Evolutionary conservation across 2,329 filamentous ascomycete genomes (phyloP).

Genomic region (Penicillium sp.): DNA sequence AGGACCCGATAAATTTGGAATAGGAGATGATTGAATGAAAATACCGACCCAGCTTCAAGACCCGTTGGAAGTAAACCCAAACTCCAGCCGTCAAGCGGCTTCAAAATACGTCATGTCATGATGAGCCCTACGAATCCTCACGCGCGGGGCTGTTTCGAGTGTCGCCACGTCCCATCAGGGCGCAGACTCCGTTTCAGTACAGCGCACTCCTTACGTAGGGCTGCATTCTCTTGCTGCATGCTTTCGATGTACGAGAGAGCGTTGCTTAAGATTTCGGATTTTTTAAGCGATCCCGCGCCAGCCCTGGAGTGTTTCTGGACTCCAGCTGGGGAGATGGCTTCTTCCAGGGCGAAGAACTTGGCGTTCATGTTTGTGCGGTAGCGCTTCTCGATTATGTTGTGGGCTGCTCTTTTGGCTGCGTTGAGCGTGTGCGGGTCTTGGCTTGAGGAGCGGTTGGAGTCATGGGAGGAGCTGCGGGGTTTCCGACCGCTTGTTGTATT

Average conservation of each 20-base stretch:
- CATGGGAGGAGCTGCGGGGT: conserved; percentile 25
- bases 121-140: background rate
- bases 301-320: conserved; percentile 23
- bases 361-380: conserved; percentile 44
- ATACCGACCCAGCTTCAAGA: background rate
- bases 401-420: conserved; percentile 39
- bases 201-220: conserved; percentile 31
- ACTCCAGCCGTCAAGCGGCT: background rate
- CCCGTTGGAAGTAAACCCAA: background rate
- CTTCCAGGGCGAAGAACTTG: conserved; percentile 39
- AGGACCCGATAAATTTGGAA: conserved; percentile 15
- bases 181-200: conserved; percentile 23
- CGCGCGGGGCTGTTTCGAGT: background rate
- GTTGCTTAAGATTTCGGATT: conserved; percentile 37
- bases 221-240: conserved; percentile 34
- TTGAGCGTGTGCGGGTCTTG: conserved; percentile 27
- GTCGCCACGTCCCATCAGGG: background rate
- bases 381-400: conserved; percentile 42
- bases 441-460: conserved; percentile 21
- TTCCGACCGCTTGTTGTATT: conserved; percentile 17
- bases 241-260: conserved; percentile 36
- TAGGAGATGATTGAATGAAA: conserved; percentile 10
- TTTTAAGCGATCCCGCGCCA: conserved; percentile 35
- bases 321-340: conserved; percentile 30
- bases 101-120: background rate